Percentiles rank a stretch among this genome's conserved stretches.
Conservation (phyloP, 305 asterid species). For the Galium porrigens region DNA sequence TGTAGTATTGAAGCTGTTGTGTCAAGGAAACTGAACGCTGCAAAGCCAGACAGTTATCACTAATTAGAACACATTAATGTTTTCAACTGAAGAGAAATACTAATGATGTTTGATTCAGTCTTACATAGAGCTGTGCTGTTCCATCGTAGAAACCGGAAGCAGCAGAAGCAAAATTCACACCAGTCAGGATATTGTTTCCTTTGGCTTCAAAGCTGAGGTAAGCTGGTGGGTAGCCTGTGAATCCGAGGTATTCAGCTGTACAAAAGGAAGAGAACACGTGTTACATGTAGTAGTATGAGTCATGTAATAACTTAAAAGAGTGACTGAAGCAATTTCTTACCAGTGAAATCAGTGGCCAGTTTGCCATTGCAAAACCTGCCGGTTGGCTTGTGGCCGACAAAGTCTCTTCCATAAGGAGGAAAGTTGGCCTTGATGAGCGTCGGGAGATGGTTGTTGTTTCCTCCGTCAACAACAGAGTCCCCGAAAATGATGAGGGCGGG, state of each 20-base stretch:
- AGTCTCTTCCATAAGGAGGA: constrained; percentile 78
- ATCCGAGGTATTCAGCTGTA: constrained; percentile 72
- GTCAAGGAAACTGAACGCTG: constrained; percentile 55
- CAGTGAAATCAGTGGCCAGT: constrained; percentile 71
- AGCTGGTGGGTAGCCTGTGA: constrained; percentile 61
- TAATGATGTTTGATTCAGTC: not conserved
- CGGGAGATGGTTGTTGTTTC: constrained; percentile 57
- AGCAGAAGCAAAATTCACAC: constrained; percentile 75
- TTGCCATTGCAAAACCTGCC: constrained; percentile 88
- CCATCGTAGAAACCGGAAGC: constrained; percentile 67
- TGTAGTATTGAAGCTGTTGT: constrained; percentile 50
- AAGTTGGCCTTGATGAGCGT: constrained; percentile 68
- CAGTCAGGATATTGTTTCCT: constrained; percentile 41
- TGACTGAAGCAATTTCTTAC: constrained; percentile 22
- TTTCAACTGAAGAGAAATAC: not conserved
- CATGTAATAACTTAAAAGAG: not conserved
- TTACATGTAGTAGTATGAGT: not conserved
- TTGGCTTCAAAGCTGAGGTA: constrained; percentile 52
- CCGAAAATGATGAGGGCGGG: constrained; percentile 72
- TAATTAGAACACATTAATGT: not conserved
- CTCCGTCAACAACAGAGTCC: constrained; percentile 70
- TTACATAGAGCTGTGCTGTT: constrained; percentile 52
- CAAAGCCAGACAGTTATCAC: constrained; percentile 9
- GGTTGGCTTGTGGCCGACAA: constrained; percentile 45
- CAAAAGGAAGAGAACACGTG: not conserved